phyloP scores from a whole-genome alignment of 441 rosid genomes.

The Arabidopsis lyrata region DNA sequence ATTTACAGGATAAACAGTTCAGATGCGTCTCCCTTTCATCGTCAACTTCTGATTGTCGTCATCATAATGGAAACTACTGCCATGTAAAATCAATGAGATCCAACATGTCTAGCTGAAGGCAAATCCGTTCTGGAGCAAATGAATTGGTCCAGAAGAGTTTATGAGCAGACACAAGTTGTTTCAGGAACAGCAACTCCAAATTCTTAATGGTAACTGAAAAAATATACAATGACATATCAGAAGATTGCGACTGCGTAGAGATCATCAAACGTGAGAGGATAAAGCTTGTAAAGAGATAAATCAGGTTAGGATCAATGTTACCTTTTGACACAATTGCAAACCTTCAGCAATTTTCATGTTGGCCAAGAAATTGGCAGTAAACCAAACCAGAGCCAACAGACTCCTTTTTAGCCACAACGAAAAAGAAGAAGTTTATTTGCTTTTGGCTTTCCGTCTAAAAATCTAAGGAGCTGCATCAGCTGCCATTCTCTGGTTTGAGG shows the following conservation, averaged over 20 bases:
- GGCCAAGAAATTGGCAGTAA: background rate
- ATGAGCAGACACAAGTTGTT: background rate
- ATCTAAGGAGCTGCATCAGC: constrained; percentile 43
- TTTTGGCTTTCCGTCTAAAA: constrained; percentile 14
- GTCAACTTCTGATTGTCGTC: constrained; percentile 2
- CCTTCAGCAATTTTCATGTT: constrained; percentile 4
- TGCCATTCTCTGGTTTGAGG: constrained; percentile 34
- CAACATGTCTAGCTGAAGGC: constrained; percentile 23
- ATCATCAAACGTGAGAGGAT: constrained; percentile 13
- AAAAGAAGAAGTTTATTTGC: background rate
- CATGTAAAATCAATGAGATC: constrained; percentile 1
- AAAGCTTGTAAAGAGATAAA: background rate
- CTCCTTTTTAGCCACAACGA: constrained; percentile 2
- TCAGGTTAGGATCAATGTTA: constrained; percentile 9
- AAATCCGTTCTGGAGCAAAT: constrained; percentile 26
- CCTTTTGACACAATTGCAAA: constrained; percentile 11
- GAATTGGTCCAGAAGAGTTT: constrained; percentile 19
- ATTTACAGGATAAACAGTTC: constrained; percentile 14
- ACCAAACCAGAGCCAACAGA: constrained; percentile 17
- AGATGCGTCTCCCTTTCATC: background rate
- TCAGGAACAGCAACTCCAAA: constrained; percentile 9
- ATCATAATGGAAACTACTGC: background rate
- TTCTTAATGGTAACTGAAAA: background rate
- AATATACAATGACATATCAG: constrained; percentile 1
- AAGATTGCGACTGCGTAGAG: constrained; percentile 5